phyloP scores from a whole-genome alignment of 148 eudicot species.

The Spergularia marina region DNA sequence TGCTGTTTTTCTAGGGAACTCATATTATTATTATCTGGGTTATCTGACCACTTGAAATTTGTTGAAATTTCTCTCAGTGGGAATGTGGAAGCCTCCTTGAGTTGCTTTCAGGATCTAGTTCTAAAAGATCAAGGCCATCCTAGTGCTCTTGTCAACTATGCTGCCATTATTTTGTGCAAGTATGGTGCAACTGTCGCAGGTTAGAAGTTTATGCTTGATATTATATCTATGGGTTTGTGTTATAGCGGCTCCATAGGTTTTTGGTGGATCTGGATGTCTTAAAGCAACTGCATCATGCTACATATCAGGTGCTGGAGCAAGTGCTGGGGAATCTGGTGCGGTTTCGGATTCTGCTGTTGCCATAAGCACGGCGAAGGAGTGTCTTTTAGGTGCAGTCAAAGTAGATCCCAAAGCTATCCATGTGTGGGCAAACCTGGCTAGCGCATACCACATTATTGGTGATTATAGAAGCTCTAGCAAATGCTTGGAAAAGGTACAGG shows the following conservation, averaged over 20 bases:
- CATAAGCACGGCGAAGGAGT: constrained; percentile 78
- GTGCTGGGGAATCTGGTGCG: constrained; percentile 49
- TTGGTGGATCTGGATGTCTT: constrained; percentile 3
- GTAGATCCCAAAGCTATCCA: constrained; percentile 83
- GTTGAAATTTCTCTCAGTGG: constrained; percentile 52
- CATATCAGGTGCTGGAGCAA: constrained; percentile 79
- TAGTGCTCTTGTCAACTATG: constrained; percentile 80
- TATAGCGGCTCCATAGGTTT: constrained; percentile 9
- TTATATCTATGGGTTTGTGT: constrained; percentile 10
- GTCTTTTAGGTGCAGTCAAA: constrained; percentile 76
- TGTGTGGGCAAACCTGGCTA: constrained; percentile 90
- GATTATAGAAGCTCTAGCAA: constrained; percentile 77
- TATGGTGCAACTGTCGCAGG: constrained; percentile 91
- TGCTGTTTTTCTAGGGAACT: constrained; percentile 17
- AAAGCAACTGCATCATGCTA: not conserved
- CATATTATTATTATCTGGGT: constrained; percentile 14
- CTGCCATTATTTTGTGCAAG: constrained; percentile 73
- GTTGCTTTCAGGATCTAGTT: constrained; percentile 73
- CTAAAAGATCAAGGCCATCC: constrained; percentile 96
- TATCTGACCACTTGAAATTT: constrained; percentile 14
- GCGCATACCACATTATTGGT: constrained; percentile 68
- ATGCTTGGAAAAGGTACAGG: constrained; percentile 86
- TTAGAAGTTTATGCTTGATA: constrained; percentile 23
- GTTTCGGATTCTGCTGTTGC: constrained; percentile 54
- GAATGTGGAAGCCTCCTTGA: constrained; percentile 72